Conservation (phyloP, 169 alveolate species). For the Eimeria maxima region DNA sequence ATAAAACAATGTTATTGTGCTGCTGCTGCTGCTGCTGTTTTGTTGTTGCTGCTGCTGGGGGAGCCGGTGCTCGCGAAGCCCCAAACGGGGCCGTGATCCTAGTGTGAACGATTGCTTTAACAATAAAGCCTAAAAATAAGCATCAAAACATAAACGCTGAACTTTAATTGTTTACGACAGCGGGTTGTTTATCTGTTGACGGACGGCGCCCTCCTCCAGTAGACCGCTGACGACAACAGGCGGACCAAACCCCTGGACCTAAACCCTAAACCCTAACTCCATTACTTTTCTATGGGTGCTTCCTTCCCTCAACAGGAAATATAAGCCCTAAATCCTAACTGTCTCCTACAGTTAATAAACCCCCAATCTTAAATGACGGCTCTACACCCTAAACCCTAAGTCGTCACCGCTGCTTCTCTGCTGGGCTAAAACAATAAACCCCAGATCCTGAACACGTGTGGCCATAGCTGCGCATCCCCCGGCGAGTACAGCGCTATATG, state of each 20-base stretch:
- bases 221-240: not conserved
- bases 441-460: not conserved
- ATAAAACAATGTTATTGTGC: not conserved
- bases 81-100: not conserved
- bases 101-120: not conserved
- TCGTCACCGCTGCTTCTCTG: no score
- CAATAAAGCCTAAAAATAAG: not conserved
- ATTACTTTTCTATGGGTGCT: not conserved
- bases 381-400: constrained; percentile 9
- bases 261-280: constrained; percentile 29
- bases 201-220: not conserved
- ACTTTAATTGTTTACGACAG: not conserved
- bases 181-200: no score
- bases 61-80: not conserved
- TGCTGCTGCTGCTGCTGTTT: constrained; percentile 1
- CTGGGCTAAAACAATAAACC: no score
- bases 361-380: no score
- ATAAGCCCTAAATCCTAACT: constrained; percentile 3
- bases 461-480: not conserved
- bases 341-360: no score
- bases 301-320: not conserved
- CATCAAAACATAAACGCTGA: not conserved
- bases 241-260: not conserved
- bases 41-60: not conserved
- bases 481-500: not conserved